A percentile compares a stretch with the other conserved stretches of the same genome.
These are phyloP conservation scores for Saccharomycopsis oosterbeekiorum DNA, from an alignment of 805 yeast species.

Conservation along the genomic window DNA sequence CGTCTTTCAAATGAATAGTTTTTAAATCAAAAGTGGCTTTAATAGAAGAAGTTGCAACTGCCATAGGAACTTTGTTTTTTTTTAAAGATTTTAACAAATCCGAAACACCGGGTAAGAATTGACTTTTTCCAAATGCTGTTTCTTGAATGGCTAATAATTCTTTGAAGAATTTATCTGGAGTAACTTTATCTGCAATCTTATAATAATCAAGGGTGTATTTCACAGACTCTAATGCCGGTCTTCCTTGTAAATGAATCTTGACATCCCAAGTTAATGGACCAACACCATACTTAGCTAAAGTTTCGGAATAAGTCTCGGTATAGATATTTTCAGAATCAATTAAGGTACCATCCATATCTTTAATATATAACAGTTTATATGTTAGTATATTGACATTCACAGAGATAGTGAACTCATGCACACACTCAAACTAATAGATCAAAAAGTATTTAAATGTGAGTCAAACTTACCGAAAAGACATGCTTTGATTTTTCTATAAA, in stretches of 20 bases:
- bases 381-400: neutral
- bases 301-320: conserved; percentile 63
- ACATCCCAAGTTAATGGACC: conserved; percentile 87
- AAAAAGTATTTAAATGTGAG: neutral
- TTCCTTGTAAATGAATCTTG: conserved; percentile 79
- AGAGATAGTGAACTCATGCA: too few species aligned
- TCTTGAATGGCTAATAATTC: conserved; percentile 42
- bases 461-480: conserved; percentile 56
- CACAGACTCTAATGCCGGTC: conserved; percentile 75
- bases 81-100: conserved; percentile 52
- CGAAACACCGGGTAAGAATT: conserved; percentile 77
- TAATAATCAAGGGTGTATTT: conserved; percentile 57
- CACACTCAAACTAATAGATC: neutral
- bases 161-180: conserved; percentile 53
- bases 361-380: conserved; percentile 23
- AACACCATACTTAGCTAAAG: conserved; percentile 58
- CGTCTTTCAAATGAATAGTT: conserved; percentile 57
- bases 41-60: conserved; percentile 82
- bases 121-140: conserved; percentile 49
- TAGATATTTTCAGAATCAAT: conserved; percentile 89
- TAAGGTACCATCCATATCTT: conserved; percentile 91
- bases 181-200: conserved; percentile 42
- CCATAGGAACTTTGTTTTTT: conserved; percentile 57
- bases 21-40: conserved; percentile 53
- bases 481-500: conserved; percentile 35